Evolutionary conservation across 192 early-diverging fungal genomes (phyloP), one percentile per base, ranked within the genome.

Genomic region (Coemansia sp.): DNA sequence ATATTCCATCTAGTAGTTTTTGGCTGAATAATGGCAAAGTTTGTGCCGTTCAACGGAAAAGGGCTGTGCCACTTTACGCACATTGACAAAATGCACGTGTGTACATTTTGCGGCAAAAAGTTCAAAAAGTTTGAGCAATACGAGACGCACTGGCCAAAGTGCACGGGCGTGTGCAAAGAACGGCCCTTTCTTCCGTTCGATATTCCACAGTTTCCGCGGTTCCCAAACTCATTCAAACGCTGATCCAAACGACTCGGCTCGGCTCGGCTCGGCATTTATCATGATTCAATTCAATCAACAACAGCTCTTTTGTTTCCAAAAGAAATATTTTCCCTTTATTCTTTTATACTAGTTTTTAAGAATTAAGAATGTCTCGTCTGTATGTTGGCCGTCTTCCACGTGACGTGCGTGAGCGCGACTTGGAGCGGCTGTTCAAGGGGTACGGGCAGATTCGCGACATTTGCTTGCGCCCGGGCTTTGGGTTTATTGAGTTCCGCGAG

Each of bases 401-500:
- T 69, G 93, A 97, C 71, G 85, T 87, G 38, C 87, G 84, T 57
- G 88, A 92, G 68, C 84, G 90, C 36, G 94, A 97, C 70, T 70
- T 97, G 20, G 90, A 94, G 82, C 78, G 82, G 49, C 86, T 93
- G 57, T 90, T 90, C 69, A 87, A 85, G 64, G 86, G 85, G 48
- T 95, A 91, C 64, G 94, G 94, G 7, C 82, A 85, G 42, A 87
- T 94, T 68, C 80, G 84, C 69, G 93, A 95, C 69, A 87, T 94
- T 40, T 90, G 89, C 59, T 69, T 92, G 62, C 84, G 91, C 69
- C 83, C 85, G 26, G 93, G 95, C 20, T 97, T 94, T 80, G 93
- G 91, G 23, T 97, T 97, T 84, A 92, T 97, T 36, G 96, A 98
- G 82, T 96, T 93, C 69, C 87, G 87, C 50, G 88, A 93, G 71